Conservation (phyloP, 2,329 filamentous ascomycete genomes). For the Aspergillus ochraceoroseus region DNA sequence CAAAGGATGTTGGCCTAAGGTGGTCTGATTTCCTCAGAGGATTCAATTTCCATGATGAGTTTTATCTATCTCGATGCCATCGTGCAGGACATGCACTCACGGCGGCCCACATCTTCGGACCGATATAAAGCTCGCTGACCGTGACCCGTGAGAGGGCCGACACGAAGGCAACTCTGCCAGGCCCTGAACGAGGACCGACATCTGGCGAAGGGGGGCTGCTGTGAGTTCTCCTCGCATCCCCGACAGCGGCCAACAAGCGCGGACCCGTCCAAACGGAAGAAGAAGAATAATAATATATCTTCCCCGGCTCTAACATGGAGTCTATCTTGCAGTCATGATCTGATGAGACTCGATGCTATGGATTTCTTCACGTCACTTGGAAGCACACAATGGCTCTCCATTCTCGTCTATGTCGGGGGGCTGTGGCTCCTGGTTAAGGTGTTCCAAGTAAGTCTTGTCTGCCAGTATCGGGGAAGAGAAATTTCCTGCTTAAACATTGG, state of each 20-base stretch:
- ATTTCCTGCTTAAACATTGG: too few species aligned
- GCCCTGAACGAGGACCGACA: neutral
- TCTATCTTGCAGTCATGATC: neutral
- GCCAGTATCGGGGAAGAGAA: too few species aligned
- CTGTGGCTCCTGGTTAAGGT: neutral
- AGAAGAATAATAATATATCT: too few species aligned
- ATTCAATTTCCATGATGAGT: too few species aligned
- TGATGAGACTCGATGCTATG: neutral
- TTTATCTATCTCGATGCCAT: too few species aligned
- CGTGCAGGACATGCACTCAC: too few species aligned
- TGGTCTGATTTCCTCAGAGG: neutral
- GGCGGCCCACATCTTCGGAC: neutral
- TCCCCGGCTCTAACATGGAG: too few species aligned
- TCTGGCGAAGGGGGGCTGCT: too few species aligned
- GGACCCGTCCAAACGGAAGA: too few species aligned
- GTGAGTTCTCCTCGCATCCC: too few species aligned
- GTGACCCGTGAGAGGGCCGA: neutral
- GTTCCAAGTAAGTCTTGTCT: neutral
- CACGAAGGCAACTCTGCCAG: too few species aligned
- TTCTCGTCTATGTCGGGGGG: neutral
- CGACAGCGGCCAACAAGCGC: too few species aligned
- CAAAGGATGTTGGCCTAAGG: neutral
- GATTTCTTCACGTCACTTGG: neutral
- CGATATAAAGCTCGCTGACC: conserved; percentile 4
- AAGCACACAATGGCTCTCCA: conserved; percentile 3